Base-by-base conservation (phyloP, 2,329 filamentous ascomycete species). In the Xylariaceae sp. region DNA sequence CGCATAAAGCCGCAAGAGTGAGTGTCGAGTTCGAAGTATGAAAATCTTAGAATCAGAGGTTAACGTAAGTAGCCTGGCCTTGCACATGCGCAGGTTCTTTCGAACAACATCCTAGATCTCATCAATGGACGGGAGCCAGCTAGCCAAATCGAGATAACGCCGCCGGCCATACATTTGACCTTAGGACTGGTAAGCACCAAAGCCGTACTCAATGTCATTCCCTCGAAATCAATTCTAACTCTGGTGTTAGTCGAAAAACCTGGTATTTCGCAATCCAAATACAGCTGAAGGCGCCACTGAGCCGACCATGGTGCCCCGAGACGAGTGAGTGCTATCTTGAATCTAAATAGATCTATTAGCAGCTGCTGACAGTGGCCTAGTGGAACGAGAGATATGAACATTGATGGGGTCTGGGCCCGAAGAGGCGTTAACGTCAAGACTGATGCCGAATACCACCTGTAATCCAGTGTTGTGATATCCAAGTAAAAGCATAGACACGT, bases 11-110 rank as follows among this genome's bases (percentile, higher is more conserved):
- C 18, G 77, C 73, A 0, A 66, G 75, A 28, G 22, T 28, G 7
- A 28, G 22, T 7, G 22, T 7, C 22, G 22, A 28, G 22, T 28
- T 7, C 22, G 22, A 28, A 28, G 7, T 28, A 28, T 28, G 22
- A 28, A 28, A 28, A 28, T 28, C 4, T 28, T 28, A 28, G 22
- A 28, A 28, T 28, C 22, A 28, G 22, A 28, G 22, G 22, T 7
- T 28, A 28, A 28, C 22, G 22, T 28, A 28, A 28, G 22, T 28
- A 28, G 13, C 72, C 77, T 0, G 76, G 73, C 1, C 60, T 64
- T 1, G 64, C 68, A 11, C 78, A 82, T 54, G 75, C 73, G 0
- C 66, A 68, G 9, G 63, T 75, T 3, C 75, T 75, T 0, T 70
- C 71, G 2, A 66, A 68, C 36, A 81, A 81, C 50, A 73, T 81